Evolutionary conservation across 2,329 filamentous ascomycete genomes (phyloP), one percentile per base, ranked within the genome.

Genomic region (Scortechinia acanthostroma): DNA sequence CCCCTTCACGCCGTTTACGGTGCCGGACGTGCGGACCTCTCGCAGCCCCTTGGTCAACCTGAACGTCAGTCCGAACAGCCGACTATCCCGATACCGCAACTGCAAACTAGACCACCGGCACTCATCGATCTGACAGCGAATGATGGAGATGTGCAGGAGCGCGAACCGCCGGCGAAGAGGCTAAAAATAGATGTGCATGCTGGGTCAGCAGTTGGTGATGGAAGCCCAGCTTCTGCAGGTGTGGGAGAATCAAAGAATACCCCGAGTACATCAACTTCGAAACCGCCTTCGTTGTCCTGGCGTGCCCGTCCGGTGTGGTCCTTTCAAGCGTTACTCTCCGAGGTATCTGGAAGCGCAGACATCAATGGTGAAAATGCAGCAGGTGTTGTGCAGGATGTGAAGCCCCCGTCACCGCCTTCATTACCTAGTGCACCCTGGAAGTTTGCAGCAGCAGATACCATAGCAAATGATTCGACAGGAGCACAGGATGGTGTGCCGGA

Each of bases 251-350:
- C 63, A 17, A 44, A 51, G 22, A 61, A 52, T 50, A 59, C 47
- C 50, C 55, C 56, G 2, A 52, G 51, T 5, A 50, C 53, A 43
- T 56, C 60, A 43, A 45, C 56, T 43, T 48, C 55, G 21, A 30
- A 50, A 43, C 57, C 60, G 43, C 46, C 56, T 43, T 49, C 55
- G 21, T 10, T 50, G 60, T 53, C 58, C 15, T 60, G 55, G 57
- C 56, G 59, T 42, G 58, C 56, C 42, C 57, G 63, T 15, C 63
- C 63, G n/a, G 52, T 55, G 20, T 66, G 61, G 60, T 65, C 61
- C 4, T 65, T 66, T 43, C 57, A 63, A 40, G 58, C 61, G 3
- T 51, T 62, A 44, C 48, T 64, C 43, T 57, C 59, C 21, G 62
- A 64, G 46, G 50, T 19, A 10, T 17, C 58, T 3, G 53, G 56